A percentile compares a stretch with the other conserved stretches of the same genome.
Evolutionary conservation across 257 asterid species (phyloP).

Genomic region (Linderniella brevidens): DNA sequence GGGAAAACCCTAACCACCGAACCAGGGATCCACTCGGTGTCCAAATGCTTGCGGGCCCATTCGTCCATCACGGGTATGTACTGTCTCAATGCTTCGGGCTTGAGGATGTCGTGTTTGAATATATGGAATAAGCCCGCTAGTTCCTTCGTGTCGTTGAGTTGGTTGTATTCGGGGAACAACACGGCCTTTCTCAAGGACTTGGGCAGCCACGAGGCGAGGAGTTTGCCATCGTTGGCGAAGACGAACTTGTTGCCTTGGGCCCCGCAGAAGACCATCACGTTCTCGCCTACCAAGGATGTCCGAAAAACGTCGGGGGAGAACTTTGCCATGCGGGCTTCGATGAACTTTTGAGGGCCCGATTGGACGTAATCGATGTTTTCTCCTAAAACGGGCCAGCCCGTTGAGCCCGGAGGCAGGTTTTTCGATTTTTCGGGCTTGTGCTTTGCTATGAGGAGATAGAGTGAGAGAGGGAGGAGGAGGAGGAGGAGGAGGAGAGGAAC

Average conservation of each 20-base stretch:
- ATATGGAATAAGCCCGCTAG: slow-evolving; percentile 1
- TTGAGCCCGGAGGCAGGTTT: too few species aligned
- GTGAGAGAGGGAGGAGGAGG: too few species aligned
- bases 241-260: not conserved
- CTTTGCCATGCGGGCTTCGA: slow-evolving; percentile 14
- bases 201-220: not conserved
- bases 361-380: too few species aligned
- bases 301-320: not conserved
- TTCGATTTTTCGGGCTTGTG: too few species aligned
- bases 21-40: not conserved
- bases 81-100: slow-evolving; percentile 6
- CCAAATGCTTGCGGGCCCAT: slow-evolving; percentile 5
- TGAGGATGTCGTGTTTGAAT: slow-evolving; percentile 13
- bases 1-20: slow-evolving; percentile 5
- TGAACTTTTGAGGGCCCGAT: slow-evolving; percentile 12
- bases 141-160: not conserved
- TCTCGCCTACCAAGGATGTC: not conserved
- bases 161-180: not conserved
- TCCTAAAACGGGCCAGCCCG: too few species aligned
- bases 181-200: not conserved
- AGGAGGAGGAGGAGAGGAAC: too few species aligned
- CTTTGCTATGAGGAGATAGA: too few species aligned
- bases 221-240: not conserved
- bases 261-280: not conserved
- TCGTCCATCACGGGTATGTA: slow-evolving; percentile 10